Evolutionary conservation across 495 filamentous ascomycete species (phyloP).

Genomic region (Tuber melanosporum): DNA sequence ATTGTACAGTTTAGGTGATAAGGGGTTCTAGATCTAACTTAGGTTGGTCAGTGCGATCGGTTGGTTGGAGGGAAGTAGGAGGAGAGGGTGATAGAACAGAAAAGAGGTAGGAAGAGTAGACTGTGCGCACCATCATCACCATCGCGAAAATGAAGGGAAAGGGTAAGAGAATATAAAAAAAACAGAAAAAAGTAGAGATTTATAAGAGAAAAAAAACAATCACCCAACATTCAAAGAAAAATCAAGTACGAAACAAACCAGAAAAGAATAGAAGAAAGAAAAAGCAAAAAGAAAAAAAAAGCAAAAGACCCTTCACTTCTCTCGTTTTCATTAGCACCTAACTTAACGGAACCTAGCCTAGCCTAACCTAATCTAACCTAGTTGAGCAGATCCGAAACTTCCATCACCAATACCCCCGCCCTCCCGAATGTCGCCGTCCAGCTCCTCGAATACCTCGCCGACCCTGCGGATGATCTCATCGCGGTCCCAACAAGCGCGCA

Average conservation of each 20-base stretch:
- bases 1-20: neutral
- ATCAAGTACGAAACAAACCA: conserved; percentile 12
- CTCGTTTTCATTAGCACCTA: neutral
- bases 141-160: neutral
- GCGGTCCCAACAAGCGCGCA: conserved; percentile 71
- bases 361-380: conserved; percentile 2
- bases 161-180: conserved; percentile 22
- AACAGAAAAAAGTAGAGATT: conserved; percentile 10
- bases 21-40: neutral
- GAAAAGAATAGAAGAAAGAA: neutral
- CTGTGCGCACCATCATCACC: neutral
- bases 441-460: conserved; percentile 64
- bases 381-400: conserved; percentile 17
- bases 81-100: neutral
- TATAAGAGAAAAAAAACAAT: conserved; percentile 6
- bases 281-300: neutral
- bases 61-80: neutral
- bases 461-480: conserved; percentile 59
- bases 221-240: conserved; percentile 13
- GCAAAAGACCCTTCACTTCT: conserved; percentile 13
- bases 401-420: conserved; percentile 48
- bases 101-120: neutral
- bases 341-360: neutral
- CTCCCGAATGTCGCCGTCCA: conserved; percentile 70
- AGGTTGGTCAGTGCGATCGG: neutral